Evolutionary conservation across 176 grass and related monocot genomes (phyloP).

Genomic region (Eleusine coracana): DNA sequence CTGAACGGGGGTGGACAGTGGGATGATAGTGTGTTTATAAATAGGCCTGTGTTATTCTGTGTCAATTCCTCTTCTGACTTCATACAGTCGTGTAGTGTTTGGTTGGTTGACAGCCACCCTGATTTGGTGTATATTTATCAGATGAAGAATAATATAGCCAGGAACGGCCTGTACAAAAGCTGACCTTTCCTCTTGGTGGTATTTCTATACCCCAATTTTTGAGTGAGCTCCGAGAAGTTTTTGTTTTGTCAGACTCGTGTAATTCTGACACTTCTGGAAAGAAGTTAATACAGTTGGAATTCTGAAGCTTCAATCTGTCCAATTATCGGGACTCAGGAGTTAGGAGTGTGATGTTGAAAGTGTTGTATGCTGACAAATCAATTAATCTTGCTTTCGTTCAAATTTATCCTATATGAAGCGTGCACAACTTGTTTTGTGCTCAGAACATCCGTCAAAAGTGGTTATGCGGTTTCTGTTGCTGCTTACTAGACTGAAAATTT

Average conservation of each 20-base stretch:
- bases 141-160: conserved; percentile 59
- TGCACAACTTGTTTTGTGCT: neutral
- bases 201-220: conserved; percentile 42
- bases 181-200: conserved; percentile 21
- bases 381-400: neutral
- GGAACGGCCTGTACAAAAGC: conserved; percentile 51
- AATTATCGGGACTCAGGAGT: neutral
- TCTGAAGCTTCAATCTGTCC: neutral
- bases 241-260: conserved; percentile 32
- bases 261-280: conserved; percentile 30
- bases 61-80: conserved; percentile 14
- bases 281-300: conserved; percentile 6
- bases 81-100: conserved; percentile 36
- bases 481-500: neutral
- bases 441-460: neutral
- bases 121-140: conserved; percentile 12
- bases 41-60: conserved; percentile 42
- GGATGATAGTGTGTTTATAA: conserved; percentile 42
- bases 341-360: neutral
- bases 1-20: conserved; percentile 73
- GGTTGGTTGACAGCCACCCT: conserved; percentile 31
- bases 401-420: neutral
- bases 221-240: conserved; percentile 31
- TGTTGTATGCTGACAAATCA: neutral
- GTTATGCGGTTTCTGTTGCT: neutral